Conservation (phyloP, 192 early-diverging fungal species). For the Umbelopsis vinacea region DNA sequence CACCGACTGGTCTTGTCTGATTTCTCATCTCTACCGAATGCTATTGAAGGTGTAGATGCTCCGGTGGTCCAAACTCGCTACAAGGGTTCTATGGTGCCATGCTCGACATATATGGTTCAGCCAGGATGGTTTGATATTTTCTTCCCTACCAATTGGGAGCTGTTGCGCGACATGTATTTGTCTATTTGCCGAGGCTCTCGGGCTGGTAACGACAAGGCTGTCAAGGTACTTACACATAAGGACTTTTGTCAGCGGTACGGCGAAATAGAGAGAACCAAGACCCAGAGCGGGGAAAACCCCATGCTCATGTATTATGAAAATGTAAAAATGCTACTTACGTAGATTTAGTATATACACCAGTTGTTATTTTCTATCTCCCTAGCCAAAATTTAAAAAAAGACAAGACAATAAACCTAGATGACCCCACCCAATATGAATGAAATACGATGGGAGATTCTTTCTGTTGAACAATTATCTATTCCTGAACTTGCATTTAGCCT, state of each 20-base stretch:
- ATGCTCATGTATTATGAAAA: constrained; percentile 97
- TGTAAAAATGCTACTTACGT: constrained; percentile 67
- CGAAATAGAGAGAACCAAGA: constrained; percentile 74
- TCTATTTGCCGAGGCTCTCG: constrained; percentile 56
- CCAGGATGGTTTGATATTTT: constrained; percentile 99
- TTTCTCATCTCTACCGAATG: constrained; percentile 84
- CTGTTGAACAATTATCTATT: too few species aligned
- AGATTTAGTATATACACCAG: constrained; percentile 1
- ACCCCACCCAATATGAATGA: background rate
- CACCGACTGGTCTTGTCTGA: constrained; percentile 90
- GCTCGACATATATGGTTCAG: constrained; percentile 94
- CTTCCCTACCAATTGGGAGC: constrained; percentile 97
- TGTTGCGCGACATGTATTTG: constrained; percentile 78
- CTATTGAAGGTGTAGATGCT: constrained; percentile 78
- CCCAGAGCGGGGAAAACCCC: constrained; percentile 90
- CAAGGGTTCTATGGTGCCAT: constrained; percentile 89
- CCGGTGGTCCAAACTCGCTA: constrained; percentile 97
- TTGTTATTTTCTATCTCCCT: background rate
- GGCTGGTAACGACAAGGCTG: constrained; percentile 46
- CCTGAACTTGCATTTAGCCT: too few species aligned
- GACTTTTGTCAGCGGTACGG: constrained; percentile 82
- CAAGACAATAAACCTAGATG: background rate
- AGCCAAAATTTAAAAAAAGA: constrained; percentile 4
- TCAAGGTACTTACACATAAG: constrained; percentile 72
- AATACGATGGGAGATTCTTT: too few species aligned